phyloP scores from a whole-genome alignment of 306 rosid species.

The Quercus engelmannii region DNA sequence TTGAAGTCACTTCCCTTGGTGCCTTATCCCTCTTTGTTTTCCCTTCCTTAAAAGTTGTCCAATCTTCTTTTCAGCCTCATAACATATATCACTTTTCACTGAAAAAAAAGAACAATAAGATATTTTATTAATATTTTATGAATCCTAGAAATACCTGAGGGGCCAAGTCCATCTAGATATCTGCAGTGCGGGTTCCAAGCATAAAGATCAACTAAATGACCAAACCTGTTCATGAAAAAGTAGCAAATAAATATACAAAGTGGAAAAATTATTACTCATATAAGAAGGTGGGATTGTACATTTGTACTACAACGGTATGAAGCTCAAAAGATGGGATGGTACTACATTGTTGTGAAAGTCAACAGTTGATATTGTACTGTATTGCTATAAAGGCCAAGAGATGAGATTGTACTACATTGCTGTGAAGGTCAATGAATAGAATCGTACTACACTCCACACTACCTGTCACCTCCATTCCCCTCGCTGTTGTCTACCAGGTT shows the following conservation, averaged over 20 bases:
- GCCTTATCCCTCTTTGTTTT: constrained; percentile 4
- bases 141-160: constrained; percentile 44
- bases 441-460: constrained; percentile 20
- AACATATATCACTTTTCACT: constrained; percentile 1
- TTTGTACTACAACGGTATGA: not conserved
- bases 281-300: constrained; percentile 12
- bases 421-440: constrained; percentile 8
- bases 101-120: not conserved
- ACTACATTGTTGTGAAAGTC: not conserved
- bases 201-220: constrained; percentile 87
- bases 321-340: constrained; percentile 1
- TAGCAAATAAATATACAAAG: not conserved
- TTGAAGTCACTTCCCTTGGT: not conserved
- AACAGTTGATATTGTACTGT: not conserved
- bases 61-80: not conserved
- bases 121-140: not conserved
- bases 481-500: constrained; percentile 60
- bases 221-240: constrained; percentile 55
- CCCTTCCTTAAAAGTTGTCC: not conserved
- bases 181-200: constrained; percentile 96
- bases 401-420: not conserved
- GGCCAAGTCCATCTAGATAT: constrained; percentile 81
- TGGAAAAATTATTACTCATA: not conserved
- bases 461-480: constrained; percentile 92
- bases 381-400: not conserved